Base-by-base conservation (phyloP, 2,329 filamentous ascomycete species). In the Trichoderma koningiopsis region DNA sequence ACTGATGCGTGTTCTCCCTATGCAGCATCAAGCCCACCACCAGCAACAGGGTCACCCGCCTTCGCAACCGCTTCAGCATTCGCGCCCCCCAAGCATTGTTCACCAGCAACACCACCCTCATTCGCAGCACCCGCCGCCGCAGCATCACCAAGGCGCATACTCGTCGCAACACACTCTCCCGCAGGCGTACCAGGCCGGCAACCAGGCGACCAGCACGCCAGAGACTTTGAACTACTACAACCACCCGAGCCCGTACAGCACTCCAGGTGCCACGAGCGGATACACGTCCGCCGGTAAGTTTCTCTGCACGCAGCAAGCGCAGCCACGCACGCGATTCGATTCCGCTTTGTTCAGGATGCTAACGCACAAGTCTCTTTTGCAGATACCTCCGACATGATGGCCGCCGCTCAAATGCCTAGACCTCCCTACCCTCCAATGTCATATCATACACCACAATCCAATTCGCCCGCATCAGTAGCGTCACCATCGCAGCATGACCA, bases 361-460 rank as follows among this genome's bases (percentile, higher is more conserved):
- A 55, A 62, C 33, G 49, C 47, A 57, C 59, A 75, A 77, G 71
- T 77, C 71, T 52, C 52, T 67, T 43, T 22, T 69, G 31, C 71
- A 88, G 87, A 88, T 77, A 87, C 85, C 71, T 84, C 85, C 81
- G 87, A 89, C 73, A 90, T 90, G 84, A 91, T 88, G 86, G 91
- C 90, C 82, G 85, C 87, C 75, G 83, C 83, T 72, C 82, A 84
- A 77, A 86, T 89, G 92, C 91, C 93, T 81, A 88, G 91, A 80
- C 88, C 90, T 75, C 87, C 90, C 58, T 97, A 96, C 79, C 94
- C 94, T 74, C 93, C 93, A 71, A 97, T 97, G 78, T 86, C 86
- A 37, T 97, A 97, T 79, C 93, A 97, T 80, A 96, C 94, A 22
- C 94, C 94, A 68, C 94, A 97, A 83, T 97, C 94, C 68, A 97